These are phyloP conservation scores for Beauveria sp. DNA, from an alignment of 2,329 filamentous ascomycete genomes.

Conservation along the genomic window DNA sequence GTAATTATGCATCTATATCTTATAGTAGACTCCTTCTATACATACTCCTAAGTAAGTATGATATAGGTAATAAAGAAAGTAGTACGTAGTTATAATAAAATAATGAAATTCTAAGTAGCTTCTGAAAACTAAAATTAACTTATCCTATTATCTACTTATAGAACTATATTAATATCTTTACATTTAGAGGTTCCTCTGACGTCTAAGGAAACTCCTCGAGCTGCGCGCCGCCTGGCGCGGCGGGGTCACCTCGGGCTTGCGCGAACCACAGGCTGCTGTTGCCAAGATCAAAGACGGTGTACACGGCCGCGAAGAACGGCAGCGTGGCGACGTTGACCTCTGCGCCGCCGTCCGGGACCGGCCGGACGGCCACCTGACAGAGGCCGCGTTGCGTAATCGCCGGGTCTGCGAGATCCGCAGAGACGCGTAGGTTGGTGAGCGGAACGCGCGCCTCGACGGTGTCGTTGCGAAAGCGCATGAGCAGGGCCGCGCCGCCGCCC, in stretches of 20 bases:
- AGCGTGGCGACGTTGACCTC: background rate
- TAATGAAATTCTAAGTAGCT: too few species aligned
- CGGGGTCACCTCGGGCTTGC: background rate
- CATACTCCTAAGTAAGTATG: too few species aligned
- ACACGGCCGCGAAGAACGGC: background rate
- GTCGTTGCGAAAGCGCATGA: background rate
- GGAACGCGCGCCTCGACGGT: background rate
- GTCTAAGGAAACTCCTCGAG: background rate
- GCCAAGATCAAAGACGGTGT: constrained; percentile 3
- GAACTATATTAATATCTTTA: too few species aligned
- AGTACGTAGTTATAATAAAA: too few species aligned
- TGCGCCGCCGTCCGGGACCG: background rate
- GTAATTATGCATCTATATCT: too few species aligned
- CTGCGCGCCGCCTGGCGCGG: background rate
- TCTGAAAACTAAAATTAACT: too few species aligned
- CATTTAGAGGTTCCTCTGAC: too few species aligned
- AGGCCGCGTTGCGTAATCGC: background rate
- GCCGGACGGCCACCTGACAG: background rate
- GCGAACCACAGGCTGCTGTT: background rate
- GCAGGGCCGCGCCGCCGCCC: background rate
- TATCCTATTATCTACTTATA: too few species aligned
- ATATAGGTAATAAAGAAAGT: too few species aligned
- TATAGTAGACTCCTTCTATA: too few species aligned
- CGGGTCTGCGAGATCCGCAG: background rate
- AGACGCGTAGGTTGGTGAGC: background rate